Percentiles rank a stretch among this genome's conserved stretches.
Evolutionary conservation across 345 rosid genomes (phyloP).

Genomic region (Eucalyptus marginata): DNA sequence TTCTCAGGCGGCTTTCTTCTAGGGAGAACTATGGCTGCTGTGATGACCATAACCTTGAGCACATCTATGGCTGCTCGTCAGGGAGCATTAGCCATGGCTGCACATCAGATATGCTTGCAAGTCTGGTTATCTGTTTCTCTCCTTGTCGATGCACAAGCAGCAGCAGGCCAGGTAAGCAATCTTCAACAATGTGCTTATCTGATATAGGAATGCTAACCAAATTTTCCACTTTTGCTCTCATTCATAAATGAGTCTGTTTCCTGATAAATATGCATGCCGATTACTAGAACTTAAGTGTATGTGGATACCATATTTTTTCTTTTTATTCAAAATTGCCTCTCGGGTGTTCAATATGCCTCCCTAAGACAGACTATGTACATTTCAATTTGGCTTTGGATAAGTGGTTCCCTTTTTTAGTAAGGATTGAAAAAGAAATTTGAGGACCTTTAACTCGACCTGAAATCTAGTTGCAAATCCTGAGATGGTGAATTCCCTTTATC

Average conservation of each 20-base stretch:
- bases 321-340: neutral
- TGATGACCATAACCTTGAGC: slow-evolving; percentile 69
- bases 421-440: neutral
- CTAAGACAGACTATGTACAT: neutral
- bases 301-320: neutral
- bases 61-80: slow-evolving; percentile 97
- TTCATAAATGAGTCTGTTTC: neutral
- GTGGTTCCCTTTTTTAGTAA: neutral
- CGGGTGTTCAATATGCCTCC: neutral
- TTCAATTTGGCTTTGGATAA: neutral
- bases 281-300: neutral
- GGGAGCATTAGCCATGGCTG: slow-evolving; percentile 86
- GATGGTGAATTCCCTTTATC: neutral
- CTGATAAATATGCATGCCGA: neutral
- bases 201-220: neutral
- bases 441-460: neutral
- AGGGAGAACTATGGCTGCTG: slow-evolving; percentile 83
- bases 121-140: slow-evolving; percentile 95
- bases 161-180: slow-evolving; percentile 70
- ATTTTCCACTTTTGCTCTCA: neutral
- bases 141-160: slow-evolving; percentile 82
- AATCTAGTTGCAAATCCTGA: neutral
- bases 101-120: slow-evolving; percentile 99
- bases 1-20: slow-evolving; percentile 78
- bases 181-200: neutral